Conservation (phyloP, 2,329 filamentous ascomycete genomes). For the Xylaria sp. region DNA sequence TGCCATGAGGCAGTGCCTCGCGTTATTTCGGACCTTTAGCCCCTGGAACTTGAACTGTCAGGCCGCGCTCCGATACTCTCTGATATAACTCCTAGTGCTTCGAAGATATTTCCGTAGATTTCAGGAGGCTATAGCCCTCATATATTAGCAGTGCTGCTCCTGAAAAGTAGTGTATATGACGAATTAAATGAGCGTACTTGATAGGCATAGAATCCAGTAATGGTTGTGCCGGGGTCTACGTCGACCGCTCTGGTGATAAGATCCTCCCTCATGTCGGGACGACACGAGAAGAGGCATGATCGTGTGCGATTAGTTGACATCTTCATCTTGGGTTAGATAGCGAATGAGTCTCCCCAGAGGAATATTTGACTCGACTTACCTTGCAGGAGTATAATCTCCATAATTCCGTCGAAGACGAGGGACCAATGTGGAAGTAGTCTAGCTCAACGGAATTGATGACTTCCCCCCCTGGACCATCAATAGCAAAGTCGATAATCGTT, state of each 20-base stretch:
- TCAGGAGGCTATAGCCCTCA: too few species aligned
- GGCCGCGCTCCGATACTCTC: background rate
- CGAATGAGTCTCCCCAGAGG: background rate
- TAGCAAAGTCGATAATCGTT: background rate
- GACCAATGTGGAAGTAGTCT: background rate
- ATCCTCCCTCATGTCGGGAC: too few species aligned
- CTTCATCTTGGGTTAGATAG: background rate
- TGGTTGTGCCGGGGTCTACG: background rate
- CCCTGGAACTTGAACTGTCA: background rate
- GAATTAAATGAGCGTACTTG: background rate
- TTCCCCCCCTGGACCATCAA: slow-evolving; percentile 3
- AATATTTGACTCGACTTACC: background rate
- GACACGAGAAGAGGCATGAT: background rate
- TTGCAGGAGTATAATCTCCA: background rate
- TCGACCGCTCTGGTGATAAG: background rate
- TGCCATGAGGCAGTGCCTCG: background rate
- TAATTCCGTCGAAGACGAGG: background rate
- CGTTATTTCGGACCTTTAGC: background rate
- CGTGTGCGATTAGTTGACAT: background rate
- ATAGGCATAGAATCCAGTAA: background rate
- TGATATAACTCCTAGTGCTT: background rate
- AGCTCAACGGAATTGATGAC: background rate
- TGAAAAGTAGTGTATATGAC: background rate
- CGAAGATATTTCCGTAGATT: background rate
- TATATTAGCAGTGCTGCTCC: background rate